Percentiles rank a stretch among this genome's conserved stretches.
These are phyloP conservation scores for Cladosporium sp. DNA, from an alignment of 2,329 filamentous ascomycete genomes.

Conservation along the genomic window DNA sequence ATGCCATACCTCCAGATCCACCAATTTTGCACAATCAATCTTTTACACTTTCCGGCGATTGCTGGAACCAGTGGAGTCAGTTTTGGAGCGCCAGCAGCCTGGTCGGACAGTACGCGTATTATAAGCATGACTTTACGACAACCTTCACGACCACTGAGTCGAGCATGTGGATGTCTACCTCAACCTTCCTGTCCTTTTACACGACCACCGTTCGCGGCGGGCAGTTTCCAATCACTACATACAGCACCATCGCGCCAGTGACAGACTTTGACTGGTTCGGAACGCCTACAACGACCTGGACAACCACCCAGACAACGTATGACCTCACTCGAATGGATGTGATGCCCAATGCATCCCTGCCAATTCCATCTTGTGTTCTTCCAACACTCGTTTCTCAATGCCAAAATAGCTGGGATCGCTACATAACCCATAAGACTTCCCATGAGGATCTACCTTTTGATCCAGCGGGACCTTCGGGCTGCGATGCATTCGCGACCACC, in stretches of 20 bases:
- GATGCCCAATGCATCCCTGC: neutral
- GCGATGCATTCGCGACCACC: neutral
- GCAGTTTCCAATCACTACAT: constrained; percentile 1
- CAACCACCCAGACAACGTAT: neutral
- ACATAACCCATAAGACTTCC: neutral
- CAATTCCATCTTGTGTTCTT: neutral
- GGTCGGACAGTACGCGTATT: neutral
- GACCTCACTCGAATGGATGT: neutral
- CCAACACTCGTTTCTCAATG: neutral
- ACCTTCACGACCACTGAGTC: neutral
- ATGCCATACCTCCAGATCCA: neutral
- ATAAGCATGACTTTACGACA: neutral
- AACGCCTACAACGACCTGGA: neutral
- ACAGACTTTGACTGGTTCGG: constrained; percentile 5
- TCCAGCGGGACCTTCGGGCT: neutral
- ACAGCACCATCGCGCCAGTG: neutral
- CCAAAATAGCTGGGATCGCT: constrained; percentile 13
- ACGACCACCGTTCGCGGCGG: neutral
- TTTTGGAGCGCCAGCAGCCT: constrained; percentile 1
- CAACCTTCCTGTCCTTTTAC: neutral
- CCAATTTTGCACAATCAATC: neutral
- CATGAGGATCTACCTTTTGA: neutral
- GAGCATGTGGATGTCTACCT: neutral
- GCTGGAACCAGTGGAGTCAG: constrained; percentile 15
- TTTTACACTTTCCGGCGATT: constrained; percentile 3